Percentiles rank a stretch among this genome's conserved stretches.
phyloP scores from a whole-genome alignment of 2,329 filamentous ascomycete species.

The Elsinoe necatrix region DNA sequence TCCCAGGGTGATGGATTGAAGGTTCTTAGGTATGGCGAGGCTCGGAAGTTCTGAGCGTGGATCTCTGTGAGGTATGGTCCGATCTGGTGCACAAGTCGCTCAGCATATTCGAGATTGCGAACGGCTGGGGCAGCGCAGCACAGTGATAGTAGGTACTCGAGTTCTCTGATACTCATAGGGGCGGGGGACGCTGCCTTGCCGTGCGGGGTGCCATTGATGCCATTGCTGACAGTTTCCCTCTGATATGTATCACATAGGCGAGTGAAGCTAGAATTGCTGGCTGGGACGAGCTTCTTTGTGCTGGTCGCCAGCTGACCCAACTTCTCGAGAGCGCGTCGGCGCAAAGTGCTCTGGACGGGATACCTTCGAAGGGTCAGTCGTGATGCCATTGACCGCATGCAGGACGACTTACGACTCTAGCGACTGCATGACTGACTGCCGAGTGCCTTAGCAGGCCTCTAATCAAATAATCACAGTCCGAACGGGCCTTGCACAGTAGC shows the following conservation, averaged over 20 bases:
- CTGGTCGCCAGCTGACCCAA: constrained; percentile 41
- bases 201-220: constrained; percentile 15
- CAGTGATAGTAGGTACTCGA: constrained; percentile 82
- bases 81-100: constrained; percentile 69
- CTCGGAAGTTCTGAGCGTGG: constrained; percentile 65
- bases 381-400: not conserved
- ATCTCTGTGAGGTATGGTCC: constrained; percentile 79
- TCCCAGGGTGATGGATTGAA: constrained; percentile 87
- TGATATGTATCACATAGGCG: constrained; percentile 34
- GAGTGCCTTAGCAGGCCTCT: not conserved
- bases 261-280: constrained; percentile 32
- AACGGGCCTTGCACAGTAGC: not conserved
- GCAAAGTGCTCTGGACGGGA: constrained; percentile 25
- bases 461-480: not conserved
- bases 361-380: constrained; percentile 4
- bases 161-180: constrained; percentile 64
- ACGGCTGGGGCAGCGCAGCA: constrained; percentile 81
- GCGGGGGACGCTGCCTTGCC: constrained; percentile 22
- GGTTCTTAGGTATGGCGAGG: constrained; percentile 73
- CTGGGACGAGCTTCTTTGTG: constrained; percentile 19
- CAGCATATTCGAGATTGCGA: constrained; percentile 60
- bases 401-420: not conserved
- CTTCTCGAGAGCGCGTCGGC: constrained; percentile 43
- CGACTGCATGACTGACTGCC: not conserved
- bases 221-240: constrained; percentile 19